Percentiles rank a stretch among this genome's conserved stretches.
Evolutionary conservation across 2,329 filamentous ascomycete genomes (phyloP).

Genomic region (Chaetothyriales sp.): DNA sequence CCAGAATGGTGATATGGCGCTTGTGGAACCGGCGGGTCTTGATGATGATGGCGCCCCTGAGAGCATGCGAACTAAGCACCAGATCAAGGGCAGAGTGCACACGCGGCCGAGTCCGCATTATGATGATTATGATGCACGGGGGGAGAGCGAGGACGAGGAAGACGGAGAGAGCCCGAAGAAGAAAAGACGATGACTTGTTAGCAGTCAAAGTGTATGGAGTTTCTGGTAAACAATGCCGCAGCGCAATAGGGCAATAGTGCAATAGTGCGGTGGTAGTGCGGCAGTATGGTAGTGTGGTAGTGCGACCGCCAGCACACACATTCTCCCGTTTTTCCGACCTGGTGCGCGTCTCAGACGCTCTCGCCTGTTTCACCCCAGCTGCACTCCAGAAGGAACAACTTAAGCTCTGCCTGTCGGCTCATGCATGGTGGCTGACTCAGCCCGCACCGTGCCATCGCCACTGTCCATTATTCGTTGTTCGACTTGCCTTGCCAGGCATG

Average conservation of each 20-base stretch:
- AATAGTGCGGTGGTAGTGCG: no score
- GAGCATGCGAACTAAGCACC: slow-evolving; percentile 10
- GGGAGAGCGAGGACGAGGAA: neutral
- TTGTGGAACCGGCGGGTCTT: slow-evolving; percentile 36
- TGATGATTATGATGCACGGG: no score
- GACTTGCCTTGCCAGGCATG: no score
- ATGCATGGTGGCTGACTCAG: neutral
- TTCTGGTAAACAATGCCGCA: neutral
- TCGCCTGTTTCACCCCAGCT: no score
- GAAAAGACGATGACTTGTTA: slow-evolving; percentile 5
- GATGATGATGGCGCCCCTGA: slow-evolving; percentile 9
- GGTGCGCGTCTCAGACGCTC: no score
- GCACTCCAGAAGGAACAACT: neutral
- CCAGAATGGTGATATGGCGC: slow-evolving; percentile 44
- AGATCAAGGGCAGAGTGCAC: slow-evolving; percentile 15
- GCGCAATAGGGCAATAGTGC: neutral
- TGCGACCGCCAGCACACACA: no score
- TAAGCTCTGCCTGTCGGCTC: neutral
- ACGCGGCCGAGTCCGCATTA: slow-evolving; percentile 1
- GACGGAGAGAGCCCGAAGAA: slow-evolving; percentile 10
- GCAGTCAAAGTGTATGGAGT: neutral
- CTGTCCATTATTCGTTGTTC: no score
- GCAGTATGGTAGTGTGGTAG: no score
- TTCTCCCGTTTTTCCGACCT: no score
- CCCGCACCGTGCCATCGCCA: neutral